Percentiles rank a stretch among this genome's conserved stretches.
Evolutionary conservation across 2,329 filamentous ascomycete species (phyloP).

Genomic region (Venturiaceae sp.): DNA sequence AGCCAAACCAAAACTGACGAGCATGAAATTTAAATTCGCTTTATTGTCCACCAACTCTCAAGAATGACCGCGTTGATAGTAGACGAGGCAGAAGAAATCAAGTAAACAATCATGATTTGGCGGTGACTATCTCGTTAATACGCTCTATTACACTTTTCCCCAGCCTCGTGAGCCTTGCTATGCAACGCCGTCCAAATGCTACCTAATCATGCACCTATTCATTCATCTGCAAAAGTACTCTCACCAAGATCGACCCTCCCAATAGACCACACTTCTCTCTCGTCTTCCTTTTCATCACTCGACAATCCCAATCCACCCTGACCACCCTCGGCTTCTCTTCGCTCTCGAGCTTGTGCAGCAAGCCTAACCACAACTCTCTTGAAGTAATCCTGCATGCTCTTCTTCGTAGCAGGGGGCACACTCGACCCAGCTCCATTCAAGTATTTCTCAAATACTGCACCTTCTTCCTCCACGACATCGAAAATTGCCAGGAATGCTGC

Average conservation of each 20-base stretch:
- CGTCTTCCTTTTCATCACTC: slow-evolving; percentile 88
- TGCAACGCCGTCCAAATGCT: neutral
- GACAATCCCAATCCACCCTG: slow-evolving; percentile 75
- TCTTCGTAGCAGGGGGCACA: slow-evolving; percentile 63
- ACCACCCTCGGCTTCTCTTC: slow-evolving; percentile 85
- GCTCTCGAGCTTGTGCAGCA: slow-evolving; percentile 78
- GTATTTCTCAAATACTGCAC: slow-evolving; percentile 82
- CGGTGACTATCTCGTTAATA: no score
- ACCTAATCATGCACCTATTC: neutral
- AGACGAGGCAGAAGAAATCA: no score
- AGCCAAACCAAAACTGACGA: no score
- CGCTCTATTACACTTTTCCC: neutral
- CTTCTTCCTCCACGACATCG: slow-evolving; percentile 78
- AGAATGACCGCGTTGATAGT: no score
- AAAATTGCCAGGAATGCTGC: slow-evolving; percentile 90
- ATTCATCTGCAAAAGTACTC: neutral
- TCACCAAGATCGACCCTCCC: slow-evolving; percentile 79
- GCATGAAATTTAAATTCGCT: no score
- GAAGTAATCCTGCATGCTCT: slow-evolving; percentile 95
- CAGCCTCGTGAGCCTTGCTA: neutral
- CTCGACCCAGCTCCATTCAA: slow-evolving; percentile 54
- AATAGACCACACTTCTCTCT: slow-evolving; percentile 91
- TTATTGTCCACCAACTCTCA: no score
- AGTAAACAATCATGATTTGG: no score
- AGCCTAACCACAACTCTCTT: slow-evolving; percentile 81